Base-by-base conservation (phyloP, 106 monocot genomes). In the Platanthera guangdongensis region DNA sequence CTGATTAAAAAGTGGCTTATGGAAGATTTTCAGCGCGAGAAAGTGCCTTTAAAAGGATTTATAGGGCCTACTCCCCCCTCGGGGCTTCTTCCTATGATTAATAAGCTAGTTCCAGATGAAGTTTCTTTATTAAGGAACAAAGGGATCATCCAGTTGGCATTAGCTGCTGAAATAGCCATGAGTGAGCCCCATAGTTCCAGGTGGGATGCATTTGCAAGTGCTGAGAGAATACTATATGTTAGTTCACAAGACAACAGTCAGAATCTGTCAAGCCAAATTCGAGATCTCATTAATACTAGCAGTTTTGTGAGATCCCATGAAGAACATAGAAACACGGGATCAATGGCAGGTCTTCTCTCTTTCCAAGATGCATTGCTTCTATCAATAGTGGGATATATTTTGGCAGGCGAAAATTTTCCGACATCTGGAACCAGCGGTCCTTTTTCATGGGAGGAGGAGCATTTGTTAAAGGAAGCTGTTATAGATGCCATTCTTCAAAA, bases 381-480 rank as follows among this genome's bases (percentile, higher is more conserved):
- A 73, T 85, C 90, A 51, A 67, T 88, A 65, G 74, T 84, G 70
- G 99, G 99, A 72, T 99, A 92, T 83, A 88, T 99, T 77, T 88
- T 99, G 79, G 94, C 94, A 69, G 94, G 97, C 59, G 92, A 88
- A 81, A 90, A 84, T 78, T 94, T 94, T 60, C 88, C 86, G 67
- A 88, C 86, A 48, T 89, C 99, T 78, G 87, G 81, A 14, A 83
- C 86, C 15, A 80, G 47, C 32, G 83, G 94, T 12, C 97, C 89
- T 51, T 99, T 99, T 77, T 94, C 97, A 21, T 99, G 97, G 97
- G 94, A 99, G 85, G 97, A 99, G 64, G 94, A 99, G 75, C 91
- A 83, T 77, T 87, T 83, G 45, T 76, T 99, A 9, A 99, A 94
- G 81, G 99, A 99, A 83, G 84, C 90, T 75, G 65, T 99, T 52